These are phyloP conservation scores for Cytospora schulzeri DNA, from an alignment of 2,329 filamentous ascomycete genomes.

Conservation along the genomic window DNA sequence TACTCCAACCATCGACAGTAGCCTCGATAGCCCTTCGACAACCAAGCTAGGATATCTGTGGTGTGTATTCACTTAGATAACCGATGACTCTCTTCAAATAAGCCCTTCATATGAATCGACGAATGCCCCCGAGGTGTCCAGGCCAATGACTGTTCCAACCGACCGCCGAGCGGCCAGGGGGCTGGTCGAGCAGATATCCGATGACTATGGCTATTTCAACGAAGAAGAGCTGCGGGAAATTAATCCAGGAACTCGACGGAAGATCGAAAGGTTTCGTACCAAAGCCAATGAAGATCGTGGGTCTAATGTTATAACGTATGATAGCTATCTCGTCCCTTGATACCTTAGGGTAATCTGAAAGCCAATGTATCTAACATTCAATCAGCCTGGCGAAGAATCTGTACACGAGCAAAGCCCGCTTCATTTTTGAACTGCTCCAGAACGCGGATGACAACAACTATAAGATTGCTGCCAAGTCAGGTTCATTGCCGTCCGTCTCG, in stretches of 20 bases:
- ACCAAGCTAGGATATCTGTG: too few relatives aligned
- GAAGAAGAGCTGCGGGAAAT: too few relatives aligned
- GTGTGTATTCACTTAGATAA: too few relatives aligned
- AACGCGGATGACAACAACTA: conserved; percentile 57
- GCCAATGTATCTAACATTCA: conserved; percentile 31
- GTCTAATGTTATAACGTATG: conserved; percentile 11
- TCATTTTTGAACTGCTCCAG: conserved; percentile 56
- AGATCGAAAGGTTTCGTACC: too few relatives aligned
- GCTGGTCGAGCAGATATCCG: conserved; percentile 10
- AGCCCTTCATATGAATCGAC: too few relatives aligned
- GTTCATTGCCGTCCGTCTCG: conserved; percentile 33
- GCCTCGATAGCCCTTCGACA: too few relatives aligned
- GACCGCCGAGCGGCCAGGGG: not conserved
- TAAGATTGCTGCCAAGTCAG: conserved; percentile 27
- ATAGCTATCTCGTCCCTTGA: too few relatives aligned
- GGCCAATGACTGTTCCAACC: not conserved
- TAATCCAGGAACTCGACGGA: too few relatives aligned
- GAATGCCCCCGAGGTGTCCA: not conserved
- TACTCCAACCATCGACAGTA: too few relatives aligned
- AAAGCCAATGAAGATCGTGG: too few relatives aligned
- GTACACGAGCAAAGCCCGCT: conserved; percentile 47
- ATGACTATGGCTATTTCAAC: conserved; percentile 13
- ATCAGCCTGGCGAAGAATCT: conserved; percentile 35
- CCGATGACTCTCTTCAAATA: too few relatives aligned
- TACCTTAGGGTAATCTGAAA: not conserved